Percentiles rank a stretch among this genome's conserved stretches.
These are phyloP conservation scores for Fusarium nisikadoi DNA, from an alignment of 2,329 filamentous ascomycete genomes.

Conservation along the genomic window DNA sequence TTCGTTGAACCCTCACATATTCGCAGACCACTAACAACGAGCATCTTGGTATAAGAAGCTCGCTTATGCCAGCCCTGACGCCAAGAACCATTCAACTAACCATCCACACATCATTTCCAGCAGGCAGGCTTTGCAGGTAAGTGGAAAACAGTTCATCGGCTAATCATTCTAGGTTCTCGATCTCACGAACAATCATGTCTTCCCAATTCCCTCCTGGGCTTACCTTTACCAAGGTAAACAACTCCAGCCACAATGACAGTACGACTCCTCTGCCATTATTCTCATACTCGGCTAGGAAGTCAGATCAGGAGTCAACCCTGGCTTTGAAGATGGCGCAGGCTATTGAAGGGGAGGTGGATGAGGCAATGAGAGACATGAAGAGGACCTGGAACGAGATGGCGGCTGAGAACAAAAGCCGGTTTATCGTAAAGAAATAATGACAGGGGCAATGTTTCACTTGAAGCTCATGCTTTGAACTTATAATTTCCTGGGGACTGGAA, in stretches of 20 bases:
- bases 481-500: not conserved
- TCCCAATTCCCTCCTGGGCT: not conserved
- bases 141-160: not conserved
- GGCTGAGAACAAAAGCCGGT: not conserved
- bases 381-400: slow-evolving; percentile 14
- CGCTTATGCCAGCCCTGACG: not conserved
- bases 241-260: not conserved
- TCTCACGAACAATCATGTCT: slow-evolving; percentile 8
- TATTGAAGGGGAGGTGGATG: slow-evolving; percentile 14
- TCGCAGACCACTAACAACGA: not conserved
- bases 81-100: not conserved
- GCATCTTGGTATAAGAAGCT: slow-evolving; percentile 3
- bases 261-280: not conserved
- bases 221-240: not conserved
- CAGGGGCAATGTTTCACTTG: slow-evolving; percentile 8
- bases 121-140: slow-evolving; percentile 9
- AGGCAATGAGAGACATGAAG: slow-evolving; percentile 2
- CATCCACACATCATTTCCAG: not conserved
- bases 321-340: not conserved
- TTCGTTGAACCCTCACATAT: not conserved
- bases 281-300: not conserved
- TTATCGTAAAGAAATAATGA: not conserved
- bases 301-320: not conserved
- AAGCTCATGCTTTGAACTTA: not conserved
- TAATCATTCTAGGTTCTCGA: not conserved